Base-by-base conservation (phyloP, 169 alveolate genomes). In the Theileria parva region DNA sequence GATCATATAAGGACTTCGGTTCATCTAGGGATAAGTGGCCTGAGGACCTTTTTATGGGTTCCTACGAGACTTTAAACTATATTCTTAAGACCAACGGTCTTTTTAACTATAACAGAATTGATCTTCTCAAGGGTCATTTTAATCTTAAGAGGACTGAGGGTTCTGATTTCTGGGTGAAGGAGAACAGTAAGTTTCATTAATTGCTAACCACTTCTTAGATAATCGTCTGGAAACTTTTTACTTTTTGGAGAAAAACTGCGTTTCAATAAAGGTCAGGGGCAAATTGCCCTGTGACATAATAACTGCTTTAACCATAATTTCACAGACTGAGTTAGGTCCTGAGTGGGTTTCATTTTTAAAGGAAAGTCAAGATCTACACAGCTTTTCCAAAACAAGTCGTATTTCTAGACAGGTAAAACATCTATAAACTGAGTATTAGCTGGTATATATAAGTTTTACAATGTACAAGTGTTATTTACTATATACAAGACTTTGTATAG, bases 331-430 rank as follows among this genome's bases (percentile, higher is more conserved):
- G 60, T 69, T 83, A 19, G 39, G 86, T 28, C 1, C 80, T 2
- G 89, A 67, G 37, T 83, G 89, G 89, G 86, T 83, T 27, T 86
- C 89, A 11, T 83, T 83, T 77, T 69, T 74, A 25, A 83, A 75
- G 71, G 86, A 83, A 8, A 78, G 77, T 21, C 19, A 27, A 23
- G 55, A 76, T 25, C 68, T 83, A n/a, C 68, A 77, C 27, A 77
- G 28, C 13, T 81, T 37, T 44, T 57, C 85, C 21, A 74, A 30
- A 27, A 81, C 88, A 19, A 74, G 81, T 53, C 71, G 72, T 17
- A 23, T 79, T 13, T 79, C 61, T 76, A 28, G 44, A 30, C 87
- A 79, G 73, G 55, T 8, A 59, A 37, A 8, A 4, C 48, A 37
- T 8, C 8, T 8, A 37, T 37, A 37, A n/a, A n/a, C n/a, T 48